phyloP scores from a whole-genome alignment of 225 moss, liverwort and hornwort genomes.

The Pseudisothecium myosuroides region DNA sequence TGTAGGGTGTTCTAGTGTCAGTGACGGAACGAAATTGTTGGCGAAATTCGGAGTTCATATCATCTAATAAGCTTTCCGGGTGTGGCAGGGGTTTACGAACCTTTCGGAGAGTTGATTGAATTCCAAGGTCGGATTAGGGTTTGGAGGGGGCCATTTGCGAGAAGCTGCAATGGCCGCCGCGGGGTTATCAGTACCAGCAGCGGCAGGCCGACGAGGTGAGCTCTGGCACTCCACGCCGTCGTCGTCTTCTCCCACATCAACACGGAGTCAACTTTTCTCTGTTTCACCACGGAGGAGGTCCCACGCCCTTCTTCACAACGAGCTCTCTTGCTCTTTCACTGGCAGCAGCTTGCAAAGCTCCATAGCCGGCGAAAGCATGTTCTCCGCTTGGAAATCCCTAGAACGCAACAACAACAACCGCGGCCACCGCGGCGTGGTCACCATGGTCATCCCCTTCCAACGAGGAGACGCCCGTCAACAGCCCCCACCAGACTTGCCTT shows the following conservation, averaged over 20 bases:
- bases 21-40: not conserved
- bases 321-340: constrained; percentile 19
- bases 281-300: constrained; percentile 5
- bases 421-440: constrained; percentile 14
- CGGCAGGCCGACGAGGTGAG: constrained; percentile 19
- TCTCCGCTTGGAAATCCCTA: constrained; percentile 23
- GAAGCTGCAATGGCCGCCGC: constrained; percentile 17
- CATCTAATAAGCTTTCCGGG: not conserved
- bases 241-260: not conserved
- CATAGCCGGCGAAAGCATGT: constrained; percentile 38
- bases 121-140: not conserved
- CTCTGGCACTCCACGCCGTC: constrained; percentile 19
- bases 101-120: not conserved
- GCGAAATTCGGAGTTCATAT: not conserved
- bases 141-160: not conserved
- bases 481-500: constrained; percentile 91
- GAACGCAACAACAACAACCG: not conserved
- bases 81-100: not conserved
- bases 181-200: constrained; percentile 17
- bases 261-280: not conserved
- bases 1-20: not conserved
- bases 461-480: constrained; percentile 96
- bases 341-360: constrained; percentile 27
- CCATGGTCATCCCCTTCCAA: constrained; percentile 91
- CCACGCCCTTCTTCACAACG: not conserved